Conservation (phyloP, 129 eudicot species). For the Centaurea solstitialis region DNA sequence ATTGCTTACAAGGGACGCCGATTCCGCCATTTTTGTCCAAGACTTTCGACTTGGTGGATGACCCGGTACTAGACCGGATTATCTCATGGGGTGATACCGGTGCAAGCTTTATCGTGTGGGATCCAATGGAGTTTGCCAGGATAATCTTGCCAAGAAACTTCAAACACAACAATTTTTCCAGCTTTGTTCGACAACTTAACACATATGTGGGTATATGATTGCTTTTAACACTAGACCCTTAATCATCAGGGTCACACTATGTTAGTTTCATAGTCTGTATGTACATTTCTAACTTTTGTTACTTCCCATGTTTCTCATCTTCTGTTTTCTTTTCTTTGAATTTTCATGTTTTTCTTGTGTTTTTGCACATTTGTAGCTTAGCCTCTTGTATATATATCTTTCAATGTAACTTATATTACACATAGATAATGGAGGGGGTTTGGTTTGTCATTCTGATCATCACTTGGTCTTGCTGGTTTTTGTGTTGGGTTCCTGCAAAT, state of each 20-base stretch:
- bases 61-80: slow-evolving; percentile 44
- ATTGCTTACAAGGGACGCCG: slow-evolving; percentile 49
- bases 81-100: slow-evolving; percentile 73
- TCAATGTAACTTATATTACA: slow-evolving; percentile 21
- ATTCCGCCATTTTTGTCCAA: slow-evolving; percentile 81
- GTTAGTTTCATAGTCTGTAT: slow-evolving; percentile 26
- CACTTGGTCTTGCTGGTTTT: neutral
- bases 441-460: neutral
- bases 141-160: slow-evolving; percentile 65
- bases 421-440: slow-evolving; percentile 22
- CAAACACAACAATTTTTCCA: slow-evolving; percentile 90
- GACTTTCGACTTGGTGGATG: slow-evolving; percentile 77
- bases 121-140: slow-evolving; percentile 58
- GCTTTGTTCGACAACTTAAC: slow-evolving; percentile 95
- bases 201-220: slow-evolving; percentile 81
- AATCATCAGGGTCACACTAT: slow-evolving; percentile 13
- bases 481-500: slow-evolving; percentile 9
- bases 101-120: slow-evolving; percentile 81
- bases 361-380: slow-evolving; percentile 21
- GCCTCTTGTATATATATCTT: slow-evolving; percentile 17
- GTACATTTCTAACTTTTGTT: neutral
- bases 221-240: slow-evolving; percentile 21
- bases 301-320: slow-evolving; percentile 2
- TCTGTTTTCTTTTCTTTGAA: neutral
- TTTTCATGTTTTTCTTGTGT: slow-evolving; percentile 13